Conservation (phyloP, 2,329 filamentous ascomycete genomes). For the Pestalotiopsis sp. region DNA sequence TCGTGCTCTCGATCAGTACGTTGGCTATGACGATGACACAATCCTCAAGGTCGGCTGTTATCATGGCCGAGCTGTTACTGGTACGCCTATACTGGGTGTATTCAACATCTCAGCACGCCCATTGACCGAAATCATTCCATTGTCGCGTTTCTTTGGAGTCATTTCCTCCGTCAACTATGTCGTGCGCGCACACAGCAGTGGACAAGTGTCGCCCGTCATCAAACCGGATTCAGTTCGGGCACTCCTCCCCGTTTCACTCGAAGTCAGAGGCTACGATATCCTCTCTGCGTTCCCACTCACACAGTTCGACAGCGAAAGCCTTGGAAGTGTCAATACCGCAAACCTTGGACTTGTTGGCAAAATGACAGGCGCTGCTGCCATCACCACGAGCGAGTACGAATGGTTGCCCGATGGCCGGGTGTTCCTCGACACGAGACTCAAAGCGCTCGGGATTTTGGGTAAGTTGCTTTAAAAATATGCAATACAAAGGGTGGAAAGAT, state of each 20-base stretch:
- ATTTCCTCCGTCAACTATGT: slow-evolving; percentile 64
- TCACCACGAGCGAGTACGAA: slow-evolving; percentile 64
- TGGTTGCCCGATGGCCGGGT: slow-evolving; percentile 60
- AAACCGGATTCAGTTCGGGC: slow-evolving; percentile 44
- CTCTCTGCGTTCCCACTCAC: slow-evolving; percentile 72
- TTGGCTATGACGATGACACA: slow-evolving; percentile 71
- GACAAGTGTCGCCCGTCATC: slow-evolving; percentile 59
- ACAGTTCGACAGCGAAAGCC: slow-evolving; percentile 51
- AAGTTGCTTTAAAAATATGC: slow-evolving; percentile 26
- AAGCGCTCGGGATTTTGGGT: slow-evolving; percentile 78
- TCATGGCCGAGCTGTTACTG: slow-evolving; percentile 65
- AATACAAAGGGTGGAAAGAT: not conserved
- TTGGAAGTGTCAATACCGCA: slow-evolving; percentile 56
- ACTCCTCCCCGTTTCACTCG: slow-evolving; percentile 65
- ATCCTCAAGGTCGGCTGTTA: slow-evolving; percentile 81
- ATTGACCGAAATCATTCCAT: slow-evolving; percentile 69
- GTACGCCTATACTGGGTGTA: slow-evolving; percentile 77
- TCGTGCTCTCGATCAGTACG: slow-evolving; percentile 73
- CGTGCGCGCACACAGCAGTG: slow-evolving; percentile 71
- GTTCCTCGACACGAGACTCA: slow-evolving; percentile 69
- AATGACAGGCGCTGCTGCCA: slow-evolving; percentile 85
- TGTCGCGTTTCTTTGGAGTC: slow-evolving; percentile 75
- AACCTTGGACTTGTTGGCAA: slow-evolving; percentile 81
- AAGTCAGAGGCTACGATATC: slow-evolving; percentile 75
- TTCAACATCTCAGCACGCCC: slow-evolving; percentile 76